Evolutionary conservation across 306 rosid genomes (phyloP), one percentile per base, ranked within the genome.

Genomic region (Lithocarpus polystachyus): DNA sequence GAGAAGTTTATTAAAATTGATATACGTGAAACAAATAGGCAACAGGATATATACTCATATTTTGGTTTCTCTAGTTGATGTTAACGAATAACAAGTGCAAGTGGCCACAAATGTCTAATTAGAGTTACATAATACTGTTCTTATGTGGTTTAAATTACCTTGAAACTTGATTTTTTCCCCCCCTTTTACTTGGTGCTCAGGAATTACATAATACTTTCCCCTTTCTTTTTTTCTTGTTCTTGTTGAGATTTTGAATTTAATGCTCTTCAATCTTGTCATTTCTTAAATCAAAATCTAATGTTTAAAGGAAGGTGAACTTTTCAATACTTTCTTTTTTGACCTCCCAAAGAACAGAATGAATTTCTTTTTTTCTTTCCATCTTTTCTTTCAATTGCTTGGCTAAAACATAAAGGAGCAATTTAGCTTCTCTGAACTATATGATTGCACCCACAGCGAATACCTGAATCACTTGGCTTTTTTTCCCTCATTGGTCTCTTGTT

Each of bases 171-270:
- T 31, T 8, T 2, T 5, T 68, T n/a, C n/a, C n/a, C 48, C 54
- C 51, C 1, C 9, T 6, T 9, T 26, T 23, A 37, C 33, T 51
- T 57, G 56, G 1, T 45, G 52, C 4, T 10, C 52, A 10, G 12
- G 52, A 45, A 45, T 45, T 45, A 45, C 52, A 2, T 54, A 85
- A 88, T 89, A 73, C 81, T 43, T 45, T 45, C 15, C 15, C 52
- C 10, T 45, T 2, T 1, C 15, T 45, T 45, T 11, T 45, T 11
- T 45, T 45, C 52, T 45, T 45, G 0, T 45, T 10, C 52, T 11
- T 9, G 4, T 11, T 11, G 52, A 45, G 52, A 45, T 2, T 11
- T 2, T 45, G 15, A 45, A 2, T 11, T 45, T 45, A 2, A 45
- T 0, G 52, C 15, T 0, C 43, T 69, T 43, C 22, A 59, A 2